Base-by-base conservation (phyloP, 192 early-diverging fungal species). In the Dissophora globulifera region DNA sequence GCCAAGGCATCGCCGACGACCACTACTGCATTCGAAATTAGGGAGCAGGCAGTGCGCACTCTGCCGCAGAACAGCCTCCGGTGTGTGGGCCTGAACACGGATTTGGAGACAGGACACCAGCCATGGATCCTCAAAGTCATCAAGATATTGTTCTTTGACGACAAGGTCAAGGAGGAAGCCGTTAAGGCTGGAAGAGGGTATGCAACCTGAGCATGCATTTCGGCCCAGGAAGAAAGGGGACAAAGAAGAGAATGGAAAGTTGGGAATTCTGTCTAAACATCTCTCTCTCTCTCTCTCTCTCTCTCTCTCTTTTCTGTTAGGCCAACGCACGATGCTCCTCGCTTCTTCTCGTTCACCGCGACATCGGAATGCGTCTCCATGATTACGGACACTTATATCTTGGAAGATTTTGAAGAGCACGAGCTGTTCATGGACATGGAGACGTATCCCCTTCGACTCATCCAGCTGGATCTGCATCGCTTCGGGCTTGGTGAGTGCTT, bases 301-400 rank as follows among this genome's bases (percentile, higher is more conserved):
- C n/a, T n/a, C 13, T 13, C 35, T 38, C 35, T 41, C 15, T 15
- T 17, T n/a, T 6, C 2, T 25, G 35, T 10, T 58, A 79, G 68
- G 15, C 67, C 78, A 7, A 49, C 29, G 20, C 62, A 61, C 22
- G 52, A 76, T 55, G 58, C 79, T 0, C 79, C 80, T 20, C 72
- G 87, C n/a, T 90, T 91, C 82, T 89, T 91, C 62, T 89, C 86
- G 1, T 92, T 89, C 69, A 92, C 90, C 11, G 71, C 85, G 13
- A 86, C 84, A 10, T 79, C 78, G 29, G 89, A 92, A 27, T 88
- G 89, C 49, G 85, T 92, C 1, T 90, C 89, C 6, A 81, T 92
- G 56, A 81, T 92, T 41, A 87, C 87, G 4, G 89, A 90, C 31
- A 83, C 79, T 7, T 54, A 69, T n/a, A 85, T 90, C 17, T 50